Evolutionary conservation across 108 stramenopile species (phyloP).

Genomic region (Skeletonema menzelii): DNA sequence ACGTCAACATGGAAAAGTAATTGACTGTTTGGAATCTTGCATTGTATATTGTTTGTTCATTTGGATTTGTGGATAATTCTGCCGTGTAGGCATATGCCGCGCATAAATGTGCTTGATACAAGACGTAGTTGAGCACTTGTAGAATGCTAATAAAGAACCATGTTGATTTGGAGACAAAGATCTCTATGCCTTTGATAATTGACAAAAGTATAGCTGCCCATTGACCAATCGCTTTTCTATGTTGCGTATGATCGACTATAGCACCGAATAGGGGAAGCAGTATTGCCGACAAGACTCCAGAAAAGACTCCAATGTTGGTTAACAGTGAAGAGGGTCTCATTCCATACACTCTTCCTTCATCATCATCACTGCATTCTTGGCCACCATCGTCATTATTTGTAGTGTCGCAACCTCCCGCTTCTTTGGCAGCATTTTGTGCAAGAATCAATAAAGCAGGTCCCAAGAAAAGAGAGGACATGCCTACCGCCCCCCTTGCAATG

Average conservation of each 20-base stretch:
- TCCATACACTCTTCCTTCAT: slow-evolving; percentile 30
- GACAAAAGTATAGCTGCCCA: slow-evolving; percentile 11
- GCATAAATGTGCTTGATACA: slow-evolving; percentile 23
- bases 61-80: slow-evolving; percentile 18
- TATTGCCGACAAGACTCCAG: slow-evolving; percentile 13
- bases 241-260: slow-evolving; percentile 32
- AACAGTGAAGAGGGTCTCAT: slow-evolving; percentile 37
- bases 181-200: slow-evolving; percentile 25
- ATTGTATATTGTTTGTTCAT: slow-evolving; percentile 27
- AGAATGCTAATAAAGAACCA: slow-evolving; percentile 25
- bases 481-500: slow-evolving; percentile 45
- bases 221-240: slow-evolving; percentile 21
- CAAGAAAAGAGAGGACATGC: slow-evolving; percentile 55
- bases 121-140: slow-evolving; percentile 24
- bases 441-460: slow-evolving; percentile 60
- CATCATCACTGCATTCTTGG: background rate
- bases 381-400: background rate
- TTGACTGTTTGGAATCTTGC: slow-evolving; percentile 21
- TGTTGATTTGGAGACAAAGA: slow-evolving; percentile 11
- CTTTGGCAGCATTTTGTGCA: slow-evolving; percentile 41
- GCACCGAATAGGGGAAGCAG: slow-evolving; percentile 27
- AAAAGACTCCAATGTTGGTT: slow-evolving; percentile 18
- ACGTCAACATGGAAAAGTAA: slow-evolving; percentile 35
- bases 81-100: slow-evolving; percentile 35
- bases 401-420: background rate